These are phyloP conservation scores for Sporothrix euskadiensis DNA, from an alignment of 2,329 filamentous ascomycete species.

Conservation along the genomic window DNA sequence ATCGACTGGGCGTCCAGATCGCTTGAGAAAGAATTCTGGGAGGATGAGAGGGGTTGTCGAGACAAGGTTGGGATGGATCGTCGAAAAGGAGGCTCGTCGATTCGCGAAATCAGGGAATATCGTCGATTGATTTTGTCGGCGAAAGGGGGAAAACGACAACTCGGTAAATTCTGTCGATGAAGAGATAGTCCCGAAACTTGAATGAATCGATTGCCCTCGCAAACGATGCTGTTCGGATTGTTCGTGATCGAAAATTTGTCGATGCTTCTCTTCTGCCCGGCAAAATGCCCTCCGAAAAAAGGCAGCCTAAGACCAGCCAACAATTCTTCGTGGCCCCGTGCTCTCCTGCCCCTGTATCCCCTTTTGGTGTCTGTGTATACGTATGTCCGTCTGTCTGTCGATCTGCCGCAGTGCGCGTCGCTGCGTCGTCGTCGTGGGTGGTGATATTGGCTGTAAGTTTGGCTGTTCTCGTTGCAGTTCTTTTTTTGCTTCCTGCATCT, in stretches of 20 bases:
- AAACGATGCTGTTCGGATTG: background rate
- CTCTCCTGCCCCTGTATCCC: background rate
- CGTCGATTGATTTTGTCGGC: background rate
- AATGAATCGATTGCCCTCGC: background rate
- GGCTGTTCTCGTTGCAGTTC: conserved; percentile 5
- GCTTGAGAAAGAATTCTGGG: background rate
- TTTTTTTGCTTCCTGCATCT: background rate
- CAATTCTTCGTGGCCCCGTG: background rate
- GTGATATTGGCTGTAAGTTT: background rate
- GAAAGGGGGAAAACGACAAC: background rate
- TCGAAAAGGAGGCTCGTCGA: background rate
- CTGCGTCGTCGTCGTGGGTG: background rate
- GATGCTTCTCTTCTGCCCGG: background rate
- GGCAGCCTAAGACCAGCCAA: background rate
- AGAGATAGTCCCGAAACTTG: too few relatives aligned
- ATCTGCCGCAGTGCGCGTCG: background rate
- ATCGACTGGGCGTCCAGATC: background rate
- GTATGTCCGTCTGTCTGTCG: background rate
- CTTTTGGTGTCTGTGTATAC: background rate
- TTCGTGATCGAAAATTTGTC: background rate
- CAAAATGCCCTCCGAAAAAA: background rate
- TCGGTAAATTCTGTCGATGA: background rate
- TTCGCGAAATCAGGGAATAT: background rate
- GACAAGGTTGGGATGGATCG: background rate
- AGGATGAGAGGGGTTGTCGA: background rate